phyloP scores from a whole-genome alignment of 192 early-diverging fungal genomes.

The Backusella tarrabulga region DNA sequence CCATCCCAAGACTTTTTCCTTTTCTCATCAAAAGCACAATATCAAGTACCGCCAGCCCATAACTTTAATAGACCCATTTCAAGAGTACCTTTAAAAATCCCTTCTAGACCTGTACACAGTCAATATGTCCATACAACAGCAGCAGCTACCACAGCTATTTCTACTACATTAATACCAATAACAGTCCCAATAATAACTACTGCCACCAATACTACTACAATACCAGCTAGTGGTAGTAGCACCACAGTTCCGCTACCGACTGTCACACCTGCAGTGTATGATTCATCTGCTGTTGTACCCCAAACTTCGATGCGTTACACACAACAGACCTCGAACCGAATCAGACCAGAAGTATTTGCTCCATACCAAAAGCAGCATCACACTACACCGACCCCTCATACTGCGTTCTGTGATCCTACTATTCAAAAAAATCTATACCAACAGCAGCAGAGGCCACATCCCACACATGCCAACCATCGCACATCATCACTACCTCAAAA shows the following conservation, averaged over 20 bases:
- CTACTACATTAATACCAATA: background rate
- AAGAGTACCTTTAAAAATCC: constrained; percentile 18
- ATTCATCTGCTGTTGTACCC: constrained; percentile 2
- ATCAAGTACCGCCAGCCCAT: background rate
- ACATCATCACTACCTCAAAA: constrained; percentile 8
- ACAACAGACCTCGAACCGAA: background rate
- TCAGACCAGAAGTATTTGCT: constrained; percentile 10
- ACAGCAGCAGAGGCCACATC: background rate
- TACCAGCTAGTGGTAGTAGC: background rate
- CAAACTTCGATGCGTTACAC: background rate
- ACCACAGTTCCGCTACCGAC: background rate
- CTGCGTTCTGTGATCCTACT: background rate
- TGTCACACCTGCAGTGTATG: constrained; percentile 7
- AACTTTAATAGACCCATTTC: constrained; percentile 8
- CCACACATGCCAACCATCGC: background rate
- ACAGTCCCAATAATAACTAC: background rate
- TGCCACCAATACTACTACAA: background rate
- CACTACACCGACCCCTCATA: background rate
- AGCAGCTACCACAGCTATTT: no score
- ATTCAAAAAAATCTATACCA: background rate
- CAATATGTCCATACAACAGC: background rate
- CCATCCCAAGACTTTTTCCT: background rate
- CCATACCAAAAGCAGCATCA: constrained; percentile 10
- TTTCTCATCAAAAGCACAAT: constrained; percentile 9
- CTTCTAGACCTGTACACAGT: background rate